These are phyloP conservation scores for Blastosporella zonata DNA, from an alignment of 1,284 basidiomycete species.

Conservation along the genomic window DNA sequence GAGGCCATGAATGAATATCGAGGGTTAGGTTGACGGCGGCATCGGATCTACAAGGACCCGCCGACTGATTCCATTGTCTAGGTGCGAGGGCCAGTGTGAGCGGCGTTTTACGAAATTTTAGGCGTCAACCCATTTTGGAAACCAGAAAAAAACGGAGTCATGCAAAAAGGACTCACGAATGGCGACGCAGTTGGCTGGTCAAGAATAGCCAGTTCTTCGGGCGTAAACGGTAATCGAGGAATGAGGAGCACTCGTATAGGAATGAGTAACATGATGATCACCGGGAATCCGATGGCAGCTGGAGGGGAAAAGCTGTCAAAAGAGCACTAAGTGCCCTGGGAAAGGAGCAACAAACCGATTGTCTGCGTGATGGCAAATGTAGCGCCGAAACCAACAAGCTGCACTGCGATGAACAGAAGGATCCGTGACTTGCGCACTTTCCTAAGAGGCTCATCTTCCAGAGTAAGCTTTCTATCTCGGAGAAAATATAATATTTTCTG, in stretches of 20 bases:
- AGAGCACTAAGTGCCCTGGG: not conserved
- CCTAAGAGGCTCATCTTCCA: conserved; percentile 66
- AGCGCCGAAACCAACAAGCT: conserved; percentile 84
- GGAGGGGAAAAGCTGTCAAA: conserved; percentile 4
- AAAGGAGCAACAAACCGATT: conserved; percentile 55
- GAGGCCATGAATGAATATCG: not conserved
- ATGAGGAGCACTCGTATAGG: conserved; percentile 76
- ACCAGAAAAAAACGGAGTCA: not conserved
- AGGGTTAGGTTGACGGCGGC: no score
- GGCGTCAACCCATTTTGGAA: not conserved
- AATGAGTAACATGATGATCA: conserved; percentile 87
- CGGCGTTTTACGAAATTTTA: not conserved
- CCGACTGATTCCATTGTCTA: conserved; percentile 61
- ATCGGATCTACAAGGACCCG: conserved; percentile 35
- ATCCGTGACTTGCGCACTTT: conserved; percentile 76
- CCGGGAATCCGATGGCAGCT: conserved; percentile 90
- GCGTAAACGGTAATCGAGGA: conserved; percentile 76
- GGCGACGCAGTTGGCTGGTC: conserved; percentile 87
- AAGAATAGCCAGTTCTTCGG: conserved; percentile 78
- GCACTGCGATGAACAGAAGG: conserved; percentile 74
- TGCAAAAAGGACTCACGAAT: conserved; percentile 59
- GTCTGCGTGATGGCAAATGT: conserved; percentile 94
- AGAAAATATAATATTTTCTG: conserved; percentile 82
- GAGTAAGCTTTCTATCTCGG: conserved; percentile 66
- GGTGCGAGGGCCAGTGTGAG: not conserved